A percentile compares a stretch with the other conserved stretches of the same genome.
These are phyloP conservation scores for Xylaria flabelliformis DNA, from an alignment of 495 filamentous ascomycete species.

Conservation along the genomic window DNA sequence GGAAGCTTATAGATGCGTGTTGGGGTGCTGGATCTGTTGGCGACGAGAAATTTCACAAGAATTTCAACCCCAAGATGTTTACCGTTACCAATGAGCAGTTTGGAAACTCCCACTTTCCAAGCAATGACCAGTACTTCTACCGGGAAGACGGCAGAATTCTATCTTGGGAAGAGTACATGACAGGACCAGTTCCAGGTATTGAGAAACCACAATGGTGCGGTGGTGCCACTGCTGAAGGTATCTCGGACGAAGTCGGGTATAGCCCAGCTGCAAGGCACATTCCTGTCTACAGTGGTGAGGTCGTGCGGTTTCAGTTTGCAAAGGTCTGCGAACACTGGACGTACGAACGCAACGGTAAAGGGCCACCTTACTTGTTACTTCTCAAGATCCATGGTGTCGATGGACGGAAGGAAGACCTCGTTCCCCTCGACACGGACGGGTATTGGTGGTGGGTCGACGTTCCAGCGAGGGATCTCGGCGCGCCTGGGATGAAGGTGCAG, in stretches of 20 bases:
- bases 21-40: constrained; percentile 84
- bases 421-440: constrained; percentile 69
- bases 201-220: constrained; percentile 60
- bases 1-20: constrained; percentile 91
- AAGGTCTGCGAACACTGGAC: constrained; percentile 83
- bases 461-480: constrained; percentile 66
- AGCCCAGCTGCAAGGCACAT: constrained; percentile 65
- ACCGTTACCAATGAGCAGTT: constrained; percentile 84
- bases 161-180: constrained; percentile 81
- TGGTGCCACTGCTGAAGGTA: constrained; percentile 62
- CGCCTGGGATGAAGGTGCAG: constrained; percentile 68
- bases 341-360: constrained; percentile 65
- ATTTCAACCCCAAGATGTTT: constrained; percentile 75
- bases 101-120: constrained; percentile 78
- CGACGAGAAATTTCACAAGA: constrained; percentile 63
- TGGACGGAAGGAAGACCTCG: constrained; percentile 70
- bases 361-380: constrained; percentile 68
- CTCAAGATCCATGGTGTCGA: constrained; percentile 70
- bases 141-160: constrained; percentile 57
- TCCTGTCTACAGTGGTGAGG: constrained; percentile 54
- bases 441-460: constrained; percentile 80
- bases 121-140: constrained; percentile 70
- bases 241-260: constrained; percentile 64
- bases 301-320: constrained; percentile 75
- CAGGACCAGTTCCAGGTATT: constrained; percentile 51